A percentile compares a stretch with the other conserved stretches of the same genome.
phyloP scores from a whole-genome alignment of 495 filamentous ascomycete genomes.

The Xylaria sp. region DNA sequence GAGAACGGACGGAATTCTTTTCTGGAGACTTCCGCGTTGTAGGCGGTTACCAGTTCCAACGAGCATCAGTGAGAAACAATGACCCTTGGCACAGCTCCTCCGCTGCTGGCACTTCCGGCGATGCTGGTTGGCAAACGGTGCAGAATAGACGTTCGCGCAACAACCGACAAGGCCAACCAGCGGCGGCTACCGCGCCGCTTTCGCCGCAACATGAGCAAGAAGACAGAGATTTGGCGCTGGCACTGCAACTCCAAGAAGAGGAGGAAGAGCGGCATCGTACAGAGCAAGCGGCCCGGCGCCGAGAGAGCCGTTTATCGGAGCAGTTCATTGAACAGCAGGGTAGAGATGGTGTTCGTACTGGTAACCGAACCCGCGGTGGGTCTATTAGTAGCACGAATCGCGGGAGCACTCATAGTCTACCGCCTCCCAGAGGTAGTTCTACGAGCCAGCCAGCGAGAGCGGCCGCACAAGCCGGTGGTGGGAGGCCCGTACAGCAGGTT shows the following conservation, averaged over 20 bases:
- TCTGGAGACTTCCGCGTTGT: conserved; percentile 91
- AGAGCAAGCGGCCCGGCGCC: conserved; percentile 54
- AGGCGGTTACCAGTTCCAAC: conserved; percentile 56
- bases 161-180: conserved; percentile 34
- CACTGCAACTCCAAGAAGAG: conserved; percentile 83
- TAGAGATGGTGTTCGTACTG: conserved; percentile 32
- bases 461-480: conserved; percentile 30
- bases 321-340: conserved; percentile 65
- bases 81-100: conserved; percentile 23
- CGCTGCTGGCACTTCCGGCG: conserved; percentile 32
- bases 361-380: conserved; percentile 33
- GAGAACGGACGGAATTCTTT: conserved; percentile 82
- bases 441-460: conserved; percentile 36
- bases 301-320: conserved; percentile 58
- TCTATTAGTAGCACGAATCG: conserved; percentile 30
- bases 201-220: conserved; percentile 65
- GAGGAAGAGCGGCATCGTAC: conserved; percentile 71
- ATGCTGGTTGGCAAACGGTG: conserved; percentile 60
- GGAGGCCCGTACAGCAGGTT: conserved; percentile 45
- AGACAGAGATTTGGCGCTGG: conserved; percentile 80
- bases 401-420: conserved; percentile 29
- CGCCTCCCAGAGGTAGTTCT: conserved; percentile 32
- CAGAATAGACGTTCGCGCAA: conserved; percentile 45
- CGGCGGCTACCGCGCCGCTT: conserved; percentile 36
- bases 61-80: conserved; percentile 22